Percentiles rank a stretch among this genome's conserved stretches.
These are phyloP conservation scores for Epichloe amarillans DNA, from an alignment of 2,329 filamentous ascomycete species.

Conservation along the genomic window DNA sequence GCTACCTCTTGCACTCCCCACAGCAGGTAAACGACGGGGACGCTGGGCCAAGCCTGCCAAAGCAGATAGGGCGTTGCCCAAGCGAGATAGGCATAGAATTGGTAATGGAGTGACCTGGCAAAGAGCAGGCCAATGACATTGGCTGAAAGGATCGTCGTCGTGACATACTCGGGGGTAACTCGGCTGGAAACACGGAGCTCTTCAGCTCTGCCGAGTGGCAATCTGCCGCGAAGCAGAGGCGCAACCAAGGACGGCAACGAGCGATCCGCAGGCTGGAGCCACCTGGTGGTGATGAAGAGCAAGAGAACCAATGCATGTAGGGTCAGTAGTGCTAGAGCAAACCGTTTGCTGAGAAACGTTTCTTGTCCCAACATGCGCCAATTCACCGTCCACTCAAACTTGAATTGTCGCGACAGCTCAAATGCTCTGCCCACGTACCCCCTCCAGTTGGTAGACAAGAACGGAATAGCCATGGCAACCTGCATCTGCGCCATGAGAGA, in stretches of 20 bases:
- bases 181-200: conserved; percentile 42
- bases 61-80: conserved; percentile 82
- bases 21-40: conserved; percentile 50
- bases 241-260: conserved; percentile 39
- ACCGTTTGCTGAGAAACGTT: conserved; percentile 55
- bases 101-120: conserved; percentile 82
- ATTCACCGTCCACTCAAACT: conserved; percentile 98
- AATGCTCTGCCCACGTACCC: conserved; percentile 78
- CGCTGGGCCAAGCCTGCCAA: conserved; percentile 62
- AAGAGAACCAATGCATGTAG: conserved; percentile 53
- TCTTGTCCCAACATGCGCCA: conserved; percentile 91
- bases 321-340: conserved; percentile 53
- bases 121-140: conserved; percentile 72
- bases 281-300: conserved; percentile 52
- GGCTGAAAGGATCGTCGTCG: conserved; percentile 64
- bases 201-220: conserved; percentile 35
- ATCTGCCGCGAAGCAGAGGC: conserved; percentile 27
- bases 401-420: conserved; percentile 78
- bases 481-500: conserved; percentile 68
- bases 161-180: conserved; percentile 58
- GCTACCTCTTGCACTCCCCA: conserved; percentile 81
- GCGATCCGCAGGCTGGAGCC: conserved; percentile 56
- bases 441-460: conserved; percentile 48
- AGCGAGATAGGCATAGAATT: conserved; percentile 85
- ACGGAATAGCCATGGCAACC: conserved; percentile 52